Evolutionary conservation across 805 yeast species (phyloP).

Genomic region (Suhomyces prunicola): DNA sequence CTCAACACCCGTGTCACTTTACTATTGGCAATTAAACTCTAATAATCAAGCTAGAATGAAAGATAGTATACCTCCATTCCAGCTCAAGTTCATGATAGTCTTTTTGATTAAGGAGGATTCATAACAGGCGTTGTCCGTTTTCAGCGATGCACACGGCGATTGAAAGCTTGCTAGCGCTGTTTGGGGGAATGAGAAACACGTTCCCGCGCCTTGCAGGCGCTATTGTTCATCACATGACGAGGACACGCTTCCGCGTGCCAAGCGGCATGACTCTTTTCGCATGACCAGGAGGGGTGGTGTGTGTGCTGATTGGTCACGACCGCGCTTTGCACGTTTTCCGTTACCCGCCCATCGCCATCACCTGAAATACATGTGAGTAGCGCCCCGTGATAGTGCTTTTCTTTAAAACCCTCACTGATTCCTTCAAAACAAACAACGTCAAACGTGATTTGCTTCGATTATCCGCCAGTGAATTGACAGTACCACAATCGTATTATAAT

Average conservation of each 20-base stretch:
- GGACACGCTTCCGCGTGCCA: not conserved
- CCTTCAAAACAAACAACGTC: conserved; percentile 2
- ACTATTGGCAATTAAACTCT: not conserved
- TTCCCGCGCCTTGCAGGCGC: not conserved
- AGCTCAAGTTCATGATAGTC: not conserved
- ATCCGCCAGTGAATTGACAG: not conserved
- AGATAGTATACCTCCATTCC: not conserved
- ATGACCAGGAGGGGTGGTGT: not conserved
- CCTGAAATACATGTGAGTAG: conserved; percentile 5
- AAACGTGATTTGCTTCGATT: conserved; percentile 3
- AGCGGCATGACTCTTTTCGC: not conserved
- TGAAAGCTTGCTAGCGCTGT: not conserved
- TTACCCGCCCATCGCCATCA: conserved; percentile 6
- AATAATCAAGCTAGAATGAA: not conserved
- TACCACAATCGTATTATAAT: not conserved
- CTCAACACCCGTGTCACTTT: not conserved
- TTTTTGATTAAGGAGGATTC: no score
- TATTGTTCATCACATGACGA: not conserved
- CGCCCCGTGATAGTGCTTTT: conserved; percentile 3
- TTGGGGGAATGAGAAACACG: not conserved
- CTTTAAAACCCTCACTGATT: conserved; percentile 4
- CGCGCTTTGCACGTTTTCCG: conserved; percentile 1
- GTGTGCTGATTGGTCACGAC: not conserved
- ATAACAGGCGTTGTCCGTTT: not conserved
- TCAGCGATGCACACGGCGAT: not conserved